Evolutionary conservation across 2,329 filamentous ascomycete species (phyloP), one percentile per base, ranked within the genome.

Genomic region (Uncinocarpus reesii): DNA sequence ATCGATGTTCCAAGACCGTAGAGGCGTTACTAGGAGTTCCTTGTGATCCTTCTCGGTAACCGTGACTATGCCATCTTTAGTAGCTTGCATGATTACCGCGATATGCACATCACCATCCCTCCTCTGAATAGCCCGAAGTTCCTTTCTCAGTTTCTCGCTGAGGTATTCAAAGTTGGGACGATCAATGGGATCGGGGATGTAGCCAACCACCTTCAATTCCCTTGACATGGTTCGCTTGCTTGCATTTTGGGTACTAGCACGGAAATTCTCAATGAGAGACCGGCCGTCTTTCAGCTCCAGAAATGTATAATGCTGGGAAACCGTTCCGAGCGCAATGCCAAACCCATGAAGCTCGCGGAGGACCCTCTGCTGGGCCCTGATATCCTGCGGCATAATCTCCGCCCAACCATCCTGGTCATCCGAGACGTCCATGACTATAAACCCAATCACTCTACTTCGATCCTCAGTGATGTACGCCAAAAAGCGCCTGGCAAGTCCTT

Each of bases 391-490:
- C 11, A 11, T 11, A 28, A 28, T 28, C 26, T 6, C 11, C 26
- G 26, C 6, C 6, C 6, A 28, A 28, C n/a, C n/a, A n/a, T n/a
- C n/a, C n/a, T 28, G 26, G 15, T 36, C 2, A 2, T 4, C 20
- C 1, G 20, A 20, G 37, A 13, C 4, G 7, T 26, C 15, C 18
- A 29, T 28, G 24, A 42, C 4, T 10, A 42, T 8, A n/a, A 31
- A 20, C 16, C 40, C 40, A 32, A 42, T 32, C 1, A 42, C 15
- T 26, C 40, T 42, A 28, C 7, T 32, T 5, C 10, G 3, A 8
- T 32, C 32, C 40, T 42, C 40, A 13, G 40, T 42, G 40, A 42
- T 31, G 8, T 42, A 32, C 2, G 26, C 40, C 3, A 42, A n/a
- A 42, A 42, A 32, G 7, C 4, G 7, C 7, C 15, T 13, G 1